phyloP scores from a whole-genome alignment of 1,139 yeast species.

The Williopsis jadinii region DNA sequence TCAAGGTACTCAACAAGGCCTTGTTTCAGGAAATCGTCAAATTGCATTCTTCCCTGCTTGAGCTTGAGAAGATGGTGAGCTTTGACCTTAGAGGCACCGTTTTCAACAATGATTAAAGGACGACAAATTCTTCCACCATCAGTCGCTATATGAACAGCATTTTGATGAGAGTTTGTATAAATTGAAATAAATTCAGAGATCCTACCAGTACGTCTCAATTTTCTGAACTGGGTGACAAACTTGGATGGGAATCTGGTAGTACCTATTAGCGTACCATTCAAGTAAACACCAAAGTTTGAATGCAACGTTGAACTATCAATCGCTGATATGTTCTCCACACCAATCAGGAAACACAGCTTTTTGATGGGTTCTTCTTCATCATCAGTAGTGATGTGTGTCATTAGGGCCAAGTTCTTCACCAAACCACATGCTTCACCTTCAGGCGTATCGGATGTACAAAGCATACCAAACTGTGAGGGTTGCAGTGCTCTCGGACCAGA shows the following conservation, averaged over 20 bases:
- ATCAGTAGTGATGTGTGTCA: conserved; percentile 99
- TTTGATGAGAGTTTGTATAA: conserved; percentile 82
- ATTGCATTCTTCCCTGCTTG: conserved; percentile 64
- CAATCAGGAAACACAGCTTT: conserved; percentile 69
- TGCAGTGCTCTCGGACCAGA: conserved; percentile 99
- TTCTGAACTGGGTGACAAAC: conserved; percentile 74
- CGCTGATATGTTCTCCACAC: conserved; percentile 80
- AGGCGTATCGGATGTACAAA: conserved; percentile 98
- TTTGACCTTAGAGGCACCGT: conserved; percentile 62
- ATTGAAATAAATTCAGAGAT: conserved; percentile 88
- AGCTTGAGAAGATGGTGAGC: conserved; percentile 61
- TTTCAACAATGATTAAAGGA: conserved; percentile 81
- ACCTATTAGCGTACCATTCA: conserved; percentile 93
- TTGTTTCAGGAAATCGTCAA: conserved; percentile 78
- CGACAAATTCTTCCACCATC: conserved; percentile 99
- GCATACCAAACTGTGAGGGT: conserved; percentile 98
- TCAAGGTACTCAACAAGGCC: conserved; percentile 95
- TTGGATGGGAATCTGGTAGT: conserved; percentile 78
- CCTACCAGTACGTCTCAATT: conserved; percentile 76
- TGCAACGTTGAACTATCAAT: conserved; percentile 84
- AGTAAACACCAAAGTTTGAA: conserved; percentile 73
- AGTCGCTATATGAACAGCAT: conserved; percentile 94
- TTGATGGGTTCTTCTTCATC: conserved; percentile 90
- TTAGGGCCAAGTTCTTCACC: conserved; percentile 89
- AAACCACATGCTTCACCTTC: conserved; percentile 99